A percentile compares a stretch with the other conserved stretches of the same genome.
These are phyloP conservation scores for Myxozyma melibiosi DNA, from an alignment of 805 yeast genomes.

Conservation along the genomic window DNA sequence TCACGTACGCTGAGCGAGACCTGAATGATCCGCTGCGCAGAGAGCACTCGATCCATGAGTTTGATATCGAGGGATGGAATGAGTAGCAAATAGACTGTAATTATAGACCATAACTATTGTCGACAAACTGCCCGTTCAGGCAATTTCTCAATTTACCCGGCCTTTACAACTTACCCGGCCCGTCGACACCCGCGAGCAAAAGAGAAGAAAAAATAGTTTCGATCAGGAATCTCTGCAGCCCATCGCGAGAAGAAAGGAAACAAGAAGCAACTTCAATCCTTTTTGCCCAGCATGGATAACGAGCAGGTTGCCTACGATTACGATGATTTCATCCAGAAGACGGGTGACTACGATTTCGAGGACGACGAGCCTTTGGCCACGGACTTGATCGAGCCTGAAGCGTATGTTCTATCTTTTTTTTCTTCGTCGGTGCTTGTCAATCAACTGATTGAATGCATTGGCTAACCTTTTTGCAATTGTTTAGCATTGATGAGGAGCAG, in stretches of 20 bases:
- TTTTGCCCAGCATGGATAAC: conserved; percentile 24
- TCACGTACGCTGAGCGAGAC: conserved; percentile 59
- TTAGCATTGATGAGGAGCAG: conserved; percentile 41
- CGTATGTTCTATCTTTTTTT: conserved; percentile 7
- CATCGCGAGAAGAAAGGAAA: not conserved
- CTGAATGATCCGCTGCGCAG: conserved; percentile 3
- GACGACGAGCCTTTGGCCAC: conserved; percentile 37
- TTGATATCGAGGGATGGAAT: conserved; percentile 27
- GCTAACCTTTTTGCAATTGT: not conserved
- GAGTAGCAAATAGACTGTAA: not conserved
- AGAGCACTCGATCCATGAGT: conserved; percentile 8
- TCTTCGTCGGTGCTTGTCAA: not conserved
- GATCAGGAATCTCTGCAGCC: not conserved
- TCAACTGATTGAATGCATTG: not conserved
- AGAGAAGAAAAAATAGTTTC: not conserved
- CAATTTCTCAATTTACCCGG: conserved; percentile 1
- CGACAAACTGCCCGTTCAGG: not conserved
- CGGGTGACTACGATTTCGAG: conserved; percentile 37
- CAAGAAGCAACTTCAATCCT: too few species aligned
- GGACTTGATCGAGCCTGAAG: conserved; percentile 34
- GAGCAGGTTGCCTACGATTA: conserved; percentile 33
- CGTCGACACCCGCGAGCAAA: not conserved
- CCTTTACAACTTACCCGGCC: too few species aligned
- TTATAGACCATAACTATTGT: not conserved
- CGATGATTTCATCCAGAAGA: conserved; percentile 34